Conservation (phyloP, 495 filamentous ascomycete genomes). For the Immersiella caudata region DNA sequence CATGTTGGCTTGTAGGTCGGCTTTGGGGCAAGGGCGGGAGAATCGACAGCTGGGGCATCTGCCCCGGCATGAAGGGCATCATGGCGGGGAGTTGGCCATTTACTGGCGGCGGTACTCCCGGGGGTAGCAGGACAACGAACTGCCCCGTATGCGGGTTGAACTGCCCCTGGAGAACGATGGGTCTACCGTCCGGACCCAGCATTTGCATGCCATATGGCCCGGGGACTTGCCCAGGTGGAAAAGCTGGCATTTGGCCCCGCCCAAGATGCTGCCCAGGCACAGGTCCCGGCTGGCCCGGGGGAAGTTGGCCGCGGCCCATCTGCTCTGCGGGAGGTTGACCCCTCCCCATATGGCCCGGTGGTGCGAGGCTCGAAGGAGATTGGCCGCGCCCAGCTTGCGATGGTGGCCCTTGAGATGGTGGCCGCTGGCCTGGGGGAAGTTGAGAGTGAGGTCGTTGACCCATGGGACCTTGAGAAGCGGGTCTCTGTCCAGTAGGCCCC, state of each 20-base stretch:
- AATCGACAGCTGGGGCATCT: conserved; percentile 19
- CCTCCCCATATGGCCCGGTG: conserved; percentile 9
- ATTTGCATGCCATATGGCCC: conserved; percentile 28
- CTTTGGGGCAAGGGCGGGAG: conserved; percentile 6
- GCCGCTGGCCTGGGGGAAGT: neutral
- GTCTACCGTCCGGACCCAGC: conserved; percentile 35
- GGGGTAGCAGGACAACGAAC: conserved; percentile 12
- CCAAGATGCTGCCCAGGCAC: conserved; percentile 11
- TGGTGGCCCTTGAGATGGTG: neutral
- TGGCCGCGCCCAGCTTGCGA: neutral
- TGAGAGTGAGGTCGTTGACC: neutral
- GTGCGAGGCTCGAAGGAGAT: neutral
- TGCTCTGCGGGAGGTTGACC: neutral
- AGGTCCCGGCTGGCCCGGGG: neutral
- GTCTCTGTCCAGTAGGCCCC: neutral
- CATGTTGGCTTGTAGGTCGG: conserved; percentile 6
- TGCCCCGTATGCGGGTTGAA: conserved; percentile 24
- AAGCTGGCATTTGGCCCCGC: conserved; percentile 10
- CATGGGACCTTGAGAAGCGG: neutral
- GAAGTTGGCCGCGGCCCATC: conserved; percentile 11
- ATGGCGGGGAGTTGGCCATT: neutral
- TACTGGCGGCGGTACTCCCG: neutral
- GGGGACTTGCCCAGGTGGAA: conserved; percentile 21
- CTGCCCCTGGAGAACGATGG: conserved; percentile 27
- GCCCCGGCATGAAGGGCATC: conserved; percentile 14